phyloP scores from a whole-genome alignment of 2,329 filamentous ascomycete genomes.

The Chaetoscypha palmicola region DNA sequence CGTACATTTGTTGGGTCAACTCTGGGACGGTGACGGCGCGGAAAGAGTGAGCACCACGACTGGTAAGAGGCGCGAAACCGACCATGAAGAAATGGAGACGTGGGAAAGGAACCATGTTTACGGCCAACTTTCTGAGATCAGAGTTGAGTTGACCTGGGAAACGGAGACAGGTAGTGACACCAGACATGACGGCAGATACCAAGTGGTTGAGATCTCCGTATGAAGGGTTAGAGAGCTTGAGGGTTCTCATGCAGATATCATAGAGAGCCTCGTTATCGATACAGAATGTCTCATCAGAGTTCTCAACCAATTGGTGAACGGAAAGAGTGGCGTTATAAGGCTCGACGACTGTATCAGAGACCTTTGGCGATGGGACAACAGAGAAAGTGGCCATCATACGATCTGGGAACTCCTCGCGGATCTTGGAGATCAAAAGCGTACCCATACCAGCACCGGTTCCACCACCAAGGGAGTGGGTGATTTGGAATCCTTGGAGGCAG shows the following conservation, averaged over 20 bases:
- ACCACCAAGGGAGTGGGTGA: constrained; percentile 99
- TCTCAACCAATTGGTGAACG: constrained; percentile 98
- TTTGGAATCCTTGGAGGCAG: constrained; percentile 99
- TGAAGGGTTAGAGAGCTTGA: constrained; percentile 97
- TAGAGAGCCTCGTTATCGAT: constrained; percentile 99
- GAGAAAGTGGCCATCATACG: constrained; percentile 99
- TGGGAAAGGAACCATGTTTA: constrained; percentile 99
- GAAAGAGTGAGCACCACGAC: constrained; percentile 87
- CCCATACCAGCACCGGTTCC: constrained; percentile 99
- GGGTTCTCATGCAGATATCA: constrained; percentile 99
- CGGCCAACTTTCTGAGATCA: constrained; percentile 96
- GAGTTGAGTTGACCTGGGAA: constrained; percentile 99
- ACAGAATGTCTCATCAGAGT: constrained; percentile 99
- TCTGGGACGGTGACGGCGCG: constrained; percentile 95
- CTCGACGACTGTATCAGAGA: constrained; percentile 98
- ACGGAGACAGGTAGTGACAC: constrained; percentile 95
- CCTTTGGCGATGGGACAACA: constrained; percentile 97
- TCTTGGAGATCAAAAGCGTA: constrained; percentile 99
- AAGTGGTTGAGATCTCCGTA: constrained; percentile 99
- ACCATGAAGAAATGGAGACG: constrained; percentile 99
- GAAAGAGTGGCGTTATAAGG: constrained; percentile 99
- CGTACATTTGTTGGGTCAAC: constrained; percentile 99
- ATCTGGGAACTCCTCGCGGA: constrained; percentile 99
- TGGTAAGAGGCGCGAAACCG: constrained; percentile 96
- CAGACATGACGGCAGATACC: constrained; percentile 98